Base-by-base conservation (phyloP, 2,329 filamentous ascomycete genomes). In the Ilyonectria destructans region DNA sequence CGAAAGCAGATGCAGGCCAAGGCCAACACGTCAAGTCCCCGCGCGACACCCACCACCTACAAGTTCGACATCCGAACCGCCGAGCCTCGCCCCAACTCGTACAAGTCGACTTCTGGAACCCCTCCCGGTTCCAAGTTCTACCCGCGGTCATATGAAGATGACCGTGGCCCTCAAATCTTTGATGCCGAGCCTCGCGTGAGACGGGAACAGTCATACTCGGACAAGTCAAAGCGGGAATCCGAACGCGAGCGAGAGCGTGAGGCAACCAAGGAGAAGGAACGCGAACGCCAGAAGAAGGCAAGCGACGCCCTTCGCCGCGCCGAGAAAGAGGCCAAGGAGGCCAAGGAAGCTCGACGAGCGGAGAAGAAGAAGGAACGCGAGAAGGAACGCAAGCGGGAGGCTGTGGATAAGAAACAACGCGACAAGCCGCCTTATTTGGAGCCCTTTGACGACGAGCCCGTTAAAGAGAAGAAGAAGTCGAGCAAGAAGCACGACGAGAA, bases 1-100 rank as follows among this genome's bases (percentile, higher is more conserved):
- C 88, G 88, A 78, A 89, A 88, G 80, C 82, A 88, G 73, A 77
- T 83, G 70, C 75, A 83, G 74, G 79, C 79, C 71, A 82, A 85
- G 75, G 75, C 82, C 68, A 84, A 84, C 65, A 79, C 81, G 4
- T 83, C 86, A 1, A 82, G 82, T 7, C 79, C 85, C n/a, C 83
- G 84, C 49, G 79, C 83, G 21, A 78, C 85, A 13, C 63, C 78
- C 29, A 77, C 74, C 43, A 77, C 74, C 37, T 70, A 73, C 76
- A 76, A 85, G 73, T 77, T 84, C 75, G 84, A 89, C 54, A 81
- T 90, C 49, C 83, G 83, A 69, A 86, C 85, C 3, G 83, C 86
- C 15, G 87, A 89, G 62, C 86, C 85, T 46, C 80, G 84, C 59
- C 62, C 84, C 6, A 78, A 81, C 12, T 78, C 83, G 1, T 86